A percentile compares a stretch with the other conserved stretches of the same genome.
These are phyloP conservation scores for Byssoonygena ceratinophila DNA, from an alignment of 2,329 filamentous ascomycete species.

Conservation along the genomic window DNA sequence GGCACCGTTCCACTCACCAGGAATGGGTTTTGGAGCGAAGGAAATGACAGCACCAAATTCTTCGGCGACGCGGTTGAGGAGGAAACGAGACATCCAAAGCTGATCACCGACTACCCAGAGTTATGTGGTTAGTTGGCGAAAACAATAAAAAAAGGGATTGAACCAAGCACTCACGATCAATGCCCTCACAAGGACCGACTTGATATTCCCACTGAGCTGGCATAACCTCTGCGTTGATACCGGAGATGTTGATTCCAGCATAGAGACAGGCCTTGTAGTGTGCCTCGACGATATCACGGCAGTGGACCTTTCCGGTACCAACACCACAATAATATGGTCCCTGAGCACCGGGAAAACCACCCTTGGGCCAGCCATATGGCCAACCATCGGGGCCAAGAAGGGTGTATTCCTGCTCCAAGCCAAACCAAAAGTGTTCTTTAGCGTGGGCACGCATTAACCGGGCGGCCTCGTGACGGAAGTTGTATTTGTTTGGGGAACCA, in stretches of 20 bases:
- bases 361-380: constrained; percentile 84
- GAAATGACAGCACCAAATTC: constrained; percentile 96
- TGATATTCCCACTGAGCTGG: constrained; percentile 98
- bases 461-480: constrained; percentile 85
- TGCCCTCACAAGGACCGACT: constrained; percentile 79
- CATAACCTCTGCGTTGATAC: constrained; percentile 99
- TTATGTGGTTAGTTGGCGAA: too few species aligned
- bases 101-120: constrained; percentile 70
- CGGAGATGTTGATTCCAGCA: constrained; percentile 83
- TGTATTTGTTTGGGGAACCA: constrained; percentile 95
- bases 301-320: constrained; percentile 91
- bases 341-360: constrained; percentile 83
- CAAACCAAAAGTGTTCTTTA: constrained; percentile 86
- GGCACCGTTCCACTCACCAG: constrained; percentile 93
- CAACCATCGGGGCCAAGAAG: constrained; percentile 75
- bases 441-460: constrained; percentile 83
- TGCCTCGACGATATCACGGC: constrained; percentile 93
- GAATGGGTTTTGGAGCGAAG: constrained; percentile 89
- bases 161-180: constrained; percentile 53
- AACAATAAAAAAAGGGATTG: not conserved
- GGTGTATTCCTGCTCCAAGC: constrained; percentile 96
- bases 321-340: constrained; percentile 98
- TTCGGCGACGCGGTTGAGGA: constrained; percentile 83
- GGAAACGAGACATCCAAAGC: constrained; percentile 86
- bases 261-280: constrained; percentile 88